A percentile compares a stretch with the other conserved stretches of the same genome.
phyloP scores from a whole-genome alignment of 805 yeast genomes.

The Saccharomyces jurei region DNA sequence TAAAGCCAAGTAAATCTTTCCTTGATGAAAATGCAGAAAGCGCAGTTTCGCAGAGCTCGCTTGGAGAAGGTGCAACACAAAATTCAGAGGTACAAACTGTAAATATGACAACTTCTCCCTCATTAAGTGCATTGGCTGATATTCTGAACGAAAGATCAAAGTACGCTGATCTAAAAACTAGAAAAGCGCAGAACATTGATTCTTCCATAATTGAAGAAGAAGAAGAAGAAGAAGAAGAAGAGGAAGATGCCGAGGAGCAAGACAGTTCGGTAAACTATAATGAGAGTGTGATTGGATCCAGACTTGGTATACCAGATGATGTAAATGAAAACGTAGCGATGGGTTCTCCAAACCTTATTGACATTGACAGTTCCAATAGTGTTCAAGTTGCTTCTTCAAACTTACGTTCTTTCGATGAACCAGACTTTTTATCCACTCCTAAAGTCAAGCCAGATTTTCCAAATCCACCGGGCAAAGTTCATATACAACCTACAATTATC shows the following conservation, averaged over 20 bases:
- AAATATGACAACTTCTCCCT: constrained; percentile 37
- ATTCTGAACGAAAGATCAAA: constrained; percentile 33
- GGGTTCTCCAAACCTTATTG: constrained; percentile 32
- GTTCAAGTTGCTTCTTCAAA: constrained; percentile 1
- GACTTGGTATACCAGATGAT: background rate
- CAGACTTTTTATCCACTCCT: constrained; percentile 28
- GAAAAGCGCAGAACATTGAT: constrained; percentile 9
- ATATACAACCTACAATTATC: background rate
- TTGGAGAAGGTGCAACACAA: background rate
- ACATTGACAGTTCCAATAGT: constrained; percentile 26
- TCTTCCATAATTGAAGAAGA: constrained; percentile 19
- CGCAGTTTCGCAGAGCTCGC: background rate
- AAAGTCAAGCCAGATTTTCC: constrained; percentile 4
- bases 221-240: constrained; percentile 23
- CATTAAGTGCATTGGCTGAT: constrained; percentile 36
- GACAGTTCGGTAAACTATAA: background rate
- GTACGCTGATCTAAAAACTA: constrained; percentile 22
- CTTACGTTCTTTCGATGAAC: constrained; percentile 15
- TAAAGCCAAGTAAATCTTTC: constrained; percentile 1
- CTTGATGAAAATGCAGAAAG: background rate
- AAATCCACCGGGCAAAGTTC: background rate
- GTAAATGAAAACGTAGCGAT: background rate
- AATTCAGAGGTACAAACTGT: constrained; percentile 19
- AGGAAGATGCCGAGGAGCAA: constrained; percentile 11
- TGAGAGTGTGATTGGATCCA: background rate